Evolutionary conservation across 306 rosid genomes (phyloP), one percentile per base, ranked within the genome.

Genomic region (Vachellia collinsii): DNA sequence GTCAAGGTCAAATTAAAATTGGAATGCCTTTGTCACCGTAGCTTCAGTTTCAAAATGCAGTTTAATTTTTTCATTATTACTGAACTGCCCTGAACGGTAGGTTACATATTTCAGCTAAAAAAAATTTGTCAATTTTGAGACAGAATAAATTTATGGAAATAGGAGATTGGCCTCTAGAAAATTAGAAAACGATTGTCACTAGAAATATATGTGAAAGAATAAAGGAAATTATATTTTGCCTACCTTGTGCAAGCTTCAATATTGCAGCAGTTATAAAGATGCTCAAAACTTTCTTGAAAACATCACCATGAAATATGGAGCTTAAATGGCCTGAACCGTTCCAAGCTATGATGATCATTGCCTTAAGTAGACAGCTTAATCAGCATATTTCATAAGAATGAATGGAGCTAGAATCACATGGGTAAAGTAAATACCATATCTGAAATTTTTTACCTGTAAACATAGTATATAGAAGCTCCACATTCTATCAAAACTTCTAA

Each of bases 401-500:
- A 68, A 88, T 22, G 76, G 20, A 61, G 11, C 53, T 23, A 64
- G 78, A 72, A 61, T 51, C 74, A 77, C 81, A 56, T 25, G 50
- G 70, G 64, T 63, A 79, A 58, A 66, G 74, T 1, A 50, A 79
- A 72, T 47, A 39, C 43, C 38, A 59, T 69, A 78, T 59, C 19
- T 64, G 68, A 69, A 82, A 78, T 73, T 29, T 39, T 64, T 75
- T 84, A 95, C 99, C 97, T 95, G 99, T 81, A 95, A 90, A 86
- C 87, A 82, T 81, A 95, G 80, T 68, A 95, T 93, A 83, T 83
- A 95, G 80, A 95, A 93, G 92, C 90, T 91, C 98, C 99, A 95
- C 98, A 95, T 91, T 82, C 98, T 90, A 80, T 95, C 97, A 80
- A 95, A 95, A 81, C 98, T 95, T 87, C 99, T 89, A 87, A 95